Evolutionary conservation across 2,329 filamentous ascomycete genomes (phyloP), one percentile per base, ranked within the genome.

Genomic region (Colletotrichum navitas): DNA sequence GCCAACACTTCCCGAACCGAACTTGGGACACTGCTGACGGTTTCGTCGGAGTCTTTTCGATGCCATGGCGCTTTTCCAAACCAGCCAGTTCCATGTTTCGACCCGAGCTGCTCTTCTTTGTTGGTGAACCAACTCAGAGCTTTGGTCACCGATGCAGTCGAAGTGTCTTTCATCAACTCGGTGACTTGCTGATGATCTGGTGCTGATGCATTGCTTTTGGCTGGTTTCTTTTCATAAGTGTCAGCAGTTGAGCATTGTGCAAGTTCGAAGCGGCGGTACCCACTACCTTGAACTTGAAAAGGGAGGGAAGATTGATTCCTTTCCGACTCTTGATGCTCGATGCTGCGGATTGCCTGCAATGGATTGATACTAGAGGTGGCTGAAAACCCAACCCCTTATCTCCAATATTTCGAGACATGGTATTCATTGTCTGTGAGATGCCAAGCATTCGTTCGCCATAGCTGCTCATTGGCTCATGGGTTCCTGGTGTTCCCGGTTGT

Each of bases 1-100:
- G 78, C 79, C 47, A 85, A 76, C 6, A 83, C 75, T 12, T 83
- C 81, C 36, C 80, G 78, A 11, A 85, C 74, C 4, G 84, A 85
- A 72, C 83, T 85, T 12, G 82, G 78, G n/a, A 80, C 78, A 62
- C 80, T 85, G 71, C 74, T 80, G 29, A 77, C 74, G 0, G 84
- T 84, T 4, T 79, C 79, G 10, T 65, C 76, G 0, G 83, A 85
- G 24, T 78, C 74, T 68, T 82, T 84, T 5, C 81, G 80, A 52
- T 79, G 77, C 82, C 83, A 85, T 2, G 81, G 81, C 12, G 80
- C 79, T 51, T 77, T 83, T 47, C 52, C 60, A 43, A 63, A 69
- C 60, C 61, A 69, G 26, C 49, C 45, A 29, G 26, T 34, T 21
- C 41, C 41, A 12, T 21, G 41, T 51, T 34, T 41, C 16, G 62